A percentile compares a stretch with the other conserved stretches of the same genome.
Evolutionary conservation across 345 rosid genomes (phyloP).

Genomic region (Arabidopsis arenosa): DNA sequence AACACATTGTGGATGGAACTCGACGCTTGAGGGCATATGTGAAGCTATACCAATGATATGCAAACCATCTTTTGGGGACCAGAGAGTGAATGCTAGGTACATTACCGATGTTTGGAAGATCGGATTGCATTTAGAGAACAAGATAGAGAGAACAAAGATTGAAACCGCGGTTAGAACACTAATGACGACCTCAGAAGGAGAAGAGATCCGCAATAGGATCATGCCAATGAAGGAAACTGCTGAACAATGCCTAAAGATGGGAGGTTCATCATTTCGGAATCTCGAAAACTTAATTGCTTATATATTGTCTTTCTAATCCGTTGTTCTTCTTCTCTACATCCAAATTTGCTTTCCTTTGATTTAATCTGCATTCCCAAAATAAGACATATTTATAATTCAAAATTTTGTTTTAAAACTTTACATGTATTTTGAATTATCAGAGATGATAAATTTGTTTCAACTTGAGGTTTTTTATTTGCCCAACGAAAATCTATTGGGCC

Average conservation of each 20-base stretch:
- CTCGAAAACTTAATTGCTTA: conserved; percentile 31
- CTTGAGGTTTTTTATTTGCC: too few relatives aligned
- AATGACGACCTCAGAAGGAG: conserved; percentile 35
- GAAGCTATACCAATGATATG: conserved; percentile 47
- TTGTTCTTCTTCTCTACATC: conserved; percentile 9
- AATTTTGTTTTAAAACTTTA: background rate
- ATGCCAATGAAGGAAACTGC: conserved; percentile 38
- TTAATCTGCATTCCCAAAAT: background rate
- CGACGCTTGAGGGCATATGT: conserved; percentile 44
- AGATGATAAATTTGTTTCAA: background rate
- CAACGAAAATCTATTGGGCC: too few relatives aligned
- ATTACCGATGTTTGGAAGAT: conserved; percentile 42
- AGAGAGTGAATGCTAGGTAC: conserved; percentile 41
- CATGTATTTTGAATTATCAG: background rate
- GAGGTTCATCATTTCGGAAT: conserved; percentile 41
- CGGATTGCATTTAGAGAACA: conserved; percentile 45
- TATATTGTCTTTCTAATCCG: conserved; percentile 15
- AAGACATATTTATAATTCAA: background rate
- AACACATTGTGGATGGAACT: conserved; percentile 50
- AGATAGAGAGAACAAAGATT: conserved; percentile 23
- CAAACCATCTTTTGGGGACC: conserved; percentile 48
- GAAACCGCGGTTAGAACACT: conserved; percentile 37
- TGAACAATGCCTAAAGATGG: conserved; percentile 28
- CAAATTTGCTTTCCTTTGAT: background rate
- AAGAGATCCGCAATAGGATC: conserved; percentile 44